These are phyloP conservation scores for Diplotaxis tenuifolia DNA, from an alignment of 345 rosid species.

Conservation along the genomic window DNA sequence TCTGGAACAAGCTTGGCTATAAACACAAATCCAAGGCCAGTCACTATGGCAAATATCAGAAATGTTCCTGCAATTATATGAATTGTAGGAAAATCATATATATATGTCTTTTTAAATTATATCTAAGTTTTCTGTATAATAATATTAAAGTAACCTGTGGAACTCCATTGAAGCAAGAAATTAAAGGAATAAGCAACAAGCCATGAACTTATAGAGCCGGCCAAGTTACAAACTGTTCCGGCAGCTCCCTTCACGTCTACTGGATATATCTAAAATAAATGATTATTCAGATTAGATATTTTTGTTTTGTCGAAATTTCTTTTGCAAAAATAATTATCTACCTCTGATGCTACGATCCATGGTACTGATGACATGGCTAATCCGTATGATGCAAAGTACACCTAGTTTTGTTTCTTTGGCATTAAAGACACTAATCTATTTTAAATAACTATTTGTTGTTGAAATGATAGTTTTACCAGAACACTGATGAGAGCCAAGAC, in stretches of 20 bases:
- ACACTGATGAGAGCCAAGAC: slow-evolving; percentile 30
- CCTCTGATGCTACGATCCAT: slow-evolving; percentile 44
- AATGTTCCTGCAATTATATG: slow-evolving; percentile 40
- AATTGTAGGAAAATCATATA: background rate
- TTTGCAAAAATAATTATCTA: background rate
- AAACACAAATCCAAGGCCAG: slow-evolving; percentile 38
- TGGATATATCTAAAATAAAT: slow-evolving; percentile 40
- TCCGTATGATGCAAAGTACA: slow-evolving; percentile 35
- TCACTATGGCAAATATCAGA: slow-evolving; percentile 36
- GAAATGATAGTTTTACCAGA: slow-evolving; percentile 8
- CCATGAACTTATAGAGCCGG: slow-evolving; percentile 51
- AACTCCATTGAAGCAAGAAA: slow-evolving; percentile 51
- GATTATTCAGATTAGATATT: background rate
- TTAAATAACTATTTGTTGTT: background rate
- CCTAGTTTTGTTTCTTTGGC: slow-evolving; percentile 2
- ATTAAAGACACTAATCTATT: background rate
- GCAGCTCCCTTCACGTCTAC: slow-evolving; percentile 57
- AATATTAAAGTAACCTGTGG: slow-evolving; percentile 39
- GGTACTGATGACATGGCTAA: slow-evolving; percentile 43
- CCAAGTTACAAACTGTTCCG: slow-evolving; percentile 48
- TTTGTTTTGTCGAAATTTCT: background rate
- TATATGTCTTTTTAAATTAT: too few species aligned
- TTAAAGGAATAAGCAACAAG: slow-evolving; percentile 45
- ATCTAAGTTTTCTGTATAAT: background rate
- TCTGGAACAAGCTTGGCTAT: slow-evolving; percentile 49